Conservation (phyloP, 2,329 filamentous ascomycete genomes). For the Albifimbria verrucaria region DNA sequence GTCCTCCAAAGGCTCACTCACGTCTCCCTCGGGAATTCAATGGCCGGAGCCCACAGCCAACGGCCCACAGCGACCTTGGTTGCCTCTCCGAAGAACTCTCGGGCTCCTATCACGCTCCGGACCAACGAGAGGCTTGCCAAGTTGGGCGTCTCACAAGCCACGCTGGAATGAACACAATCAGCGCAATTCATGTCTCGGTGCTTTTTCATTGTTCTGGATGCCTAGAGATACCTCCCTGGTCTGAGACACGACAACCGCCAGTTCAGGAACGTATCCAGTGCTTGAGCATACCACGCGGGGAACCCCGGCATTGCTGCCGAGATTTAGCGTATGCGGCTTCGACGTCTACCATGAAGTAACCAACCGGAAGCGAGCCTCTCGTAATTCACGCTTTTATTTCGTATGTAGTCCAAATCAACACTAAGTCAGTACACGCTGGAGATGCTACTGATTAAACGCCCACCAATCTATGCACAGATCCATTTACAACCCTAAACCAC, state of each 20-base stretch:
- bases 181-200: background rate
- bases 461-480: conserved; percentile 10
- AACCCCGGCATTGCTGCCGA: background rate
- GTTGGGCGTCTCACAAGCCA: background rate
- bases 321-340: background rate
- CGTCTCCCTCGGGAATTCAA: background rate
- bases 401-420: background rate
- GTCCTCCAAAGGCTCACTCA: background rate
- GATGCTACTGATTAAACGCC: conserved; percentile 12
- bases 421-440: background rate
- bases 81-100: background rate
- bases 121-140: background rate
- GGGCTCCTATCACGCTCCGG: no score
- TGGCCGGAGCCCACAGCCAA: background rate
- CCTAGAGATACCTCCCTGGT: background rate
- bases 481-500: conserved; percentile 29
- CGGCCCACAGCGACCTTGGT: no score
- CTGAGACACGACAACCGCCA: background rate
- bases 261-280: background rate
- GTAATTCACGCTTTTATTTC: background rate
- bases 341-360: background rate
- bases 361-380: background rate
- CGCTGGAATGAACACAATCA: background rate
- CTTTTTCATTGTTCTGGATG: conserved; percentile 1
- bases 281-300: background rate